Base-by-base conservation (phyloP, 2,329 filamentous ascomycete species). In the Microascus cirrosus region DNA sequence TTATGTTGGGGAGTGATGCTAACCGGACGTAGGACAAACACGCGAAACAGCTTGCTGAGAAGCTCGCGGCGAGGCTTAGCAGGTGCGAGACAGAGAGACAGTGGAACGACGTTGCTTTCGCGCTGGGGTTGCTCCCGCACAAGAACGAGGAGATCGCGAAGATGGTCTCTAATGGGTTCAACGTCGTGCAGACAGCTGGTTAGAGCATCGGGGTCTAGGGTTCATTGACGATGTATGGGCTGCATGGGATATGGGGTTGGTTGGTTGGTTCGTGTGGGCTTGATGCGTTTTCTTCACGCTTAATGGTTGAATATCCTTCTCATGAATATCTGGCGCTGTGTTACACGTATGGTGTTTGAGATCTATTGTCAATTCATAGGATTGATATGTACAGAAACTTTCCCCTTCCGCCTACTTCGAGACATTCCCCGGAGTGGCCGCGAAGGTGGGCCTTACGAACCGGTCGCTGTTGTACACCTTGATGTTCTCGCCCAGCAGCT, bases 21-120 rank as follows among this genome's bases (percentile, higher is more conserved):
- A 61, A 67, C 61, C 22, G 25, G 39, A 50, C 34, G 56, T 63
- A 95, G 92, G 94, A 99, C 72, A 96, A 96, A 76, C 94, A 99
- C 68, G 92, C 94, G 55, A 94, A 91, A 66, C 93, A 99, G 69
- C 80, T 99, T 32, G 86, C 94, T 0, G 87, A 93, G 61, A 99
- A 99, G 72, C 78, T 99, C 61, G 92, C 94, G 1, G 91, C 92
- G 5, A 82, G 94, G 63, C 79, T 99, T 52, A 78, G 82, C 1
- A 82, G 93, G 53, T 96, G 92, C 67, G 92, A 96, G 68, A 95
- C 82, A 54, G 93, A 99, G 74, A 80, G 92, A 62, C 92, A 97
- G 69, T 99, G 94, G 94, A 95, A 93, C 68, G 94, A 99, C 73
- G 92, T 97, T 51, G 90, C 93, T 0, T 99, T 91, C 75, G 92